phyloP scores from a whole-genome alignment of 164 flowering plant genomes.

The Stephania japonica region DNA sequence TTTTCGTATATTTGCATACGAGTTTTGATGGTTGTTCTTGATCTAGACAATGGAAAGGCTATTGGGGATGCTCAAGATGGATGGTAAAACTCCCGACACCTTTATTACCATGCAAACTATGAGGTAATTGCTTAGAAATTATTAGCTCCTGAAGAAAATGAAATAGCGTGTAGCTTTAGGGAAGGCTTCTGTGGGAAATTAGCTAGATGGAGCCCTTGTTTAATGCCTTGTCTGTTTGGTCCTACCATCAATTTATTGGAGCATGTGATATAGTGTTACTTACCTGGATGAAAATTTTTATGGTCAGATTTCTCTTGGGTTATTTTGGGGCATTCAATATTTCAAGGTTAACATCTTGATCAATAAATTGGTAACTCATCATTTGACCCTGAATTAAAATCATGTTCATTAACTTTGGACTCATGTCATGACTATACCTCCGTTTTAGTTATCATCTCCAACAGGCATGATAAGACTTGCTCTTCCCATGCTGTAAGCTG shows the following conservation, averaged over 20 bases:
- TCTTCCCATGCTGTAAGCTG: no score
- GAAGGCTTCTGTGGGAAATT: background rate
- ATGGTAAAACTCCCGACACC: slow-evolving; percentile 53
- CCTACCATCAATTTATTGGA: background rate
- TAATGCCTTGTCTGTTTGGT: background rate
- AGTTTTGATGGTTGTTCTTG: background rate
- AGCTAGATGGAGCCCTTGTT: background rate
- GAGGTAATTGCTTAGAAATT: slow-evolving; percentile 42
- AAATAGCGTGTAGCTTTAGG: slow-evolving; percentile 1
- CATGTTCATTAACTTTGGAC: no score
- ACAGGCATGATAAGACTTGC: no score
- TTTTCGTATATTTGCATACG: background rate
- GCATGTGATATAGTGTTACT: background rate
- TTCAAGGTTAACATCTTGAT: no score
- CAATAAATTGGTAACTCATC: no score
- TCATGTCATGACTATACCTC: no score
- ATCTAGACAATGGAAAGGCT: slow-evolving; percentile 64
- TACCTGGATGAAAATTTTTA: background rate
- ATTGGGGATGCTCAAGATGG: slow-evolving; percentile 69
- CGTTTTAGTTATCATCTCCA: no score
- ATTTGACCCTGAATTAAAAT: no score
- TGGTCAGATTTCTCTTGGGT: background rate
- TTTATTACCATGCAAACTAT: slow-evolving; percentile 58
- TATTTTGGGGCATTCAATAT: background rate
- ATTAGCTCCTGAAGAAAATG: background rate